Evolutionary conservation across 169 alveolate genomes (phyloP), one percentile per base, ranked within the genome.

Genomic region (Cryptosporidium viatorum): DNA sequence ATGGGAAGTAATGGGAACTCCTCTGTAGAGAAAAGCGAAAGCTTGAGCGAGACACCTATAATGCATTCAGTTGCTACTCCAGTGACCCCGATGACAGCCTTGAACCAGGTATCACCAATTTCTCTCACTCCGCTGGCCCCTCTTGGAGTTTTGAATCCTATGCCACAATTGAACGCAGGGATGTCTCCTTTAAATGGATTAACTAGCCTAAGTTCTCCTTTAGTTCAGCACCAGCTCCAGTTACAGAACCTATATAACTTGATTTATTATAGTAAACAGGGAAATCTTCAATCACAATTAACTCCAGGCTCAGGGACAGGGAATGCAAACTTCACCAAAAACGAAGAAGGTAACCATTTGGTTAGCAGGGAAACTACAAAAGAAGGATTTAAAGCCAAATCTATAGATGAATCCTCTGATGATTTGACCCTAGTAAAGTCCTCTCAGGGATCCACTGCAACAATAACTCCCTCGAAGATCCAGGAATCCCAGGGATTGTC

Each of bases 371-470:
- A 65, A 10, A n/a, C 10, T 6, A 7, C 29, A 16, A 65, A 65
- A 7, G 71, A 65, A 70, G 23, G 84, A 29, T 12, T 50, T 58
- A 26, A 26, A 21, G 31, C 73, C 10, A 10, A 33, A 9, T 67
- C 73, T 9, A 37, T 37, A 14, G 51, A 67, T 33, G 51, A 39
- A 67, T 26, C 29, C 16, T 80, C 89, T n/a, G 74, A 71, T 23
- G 69, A 50, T 10, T 50, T 80, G 2, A 80, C 73, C n/a, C 16
- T 80, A 23, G 59, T 80, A 6, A 65, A 80, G 33, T 80, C 89
- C 23, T 80, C 89, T 55, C 89, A 62, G 39, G 89, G 68, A 5
- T 80, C 89, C 18, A 80, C 89, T 21, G 37, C 26, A 31, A 62
- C 62, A 29, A 45, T 62, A 10, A 41, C 89, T 37, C 68, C 71